Conservation (phyloP, 2,329 filamentous ascomycete genomes). For the Hypoxylon sp. region DNA sequence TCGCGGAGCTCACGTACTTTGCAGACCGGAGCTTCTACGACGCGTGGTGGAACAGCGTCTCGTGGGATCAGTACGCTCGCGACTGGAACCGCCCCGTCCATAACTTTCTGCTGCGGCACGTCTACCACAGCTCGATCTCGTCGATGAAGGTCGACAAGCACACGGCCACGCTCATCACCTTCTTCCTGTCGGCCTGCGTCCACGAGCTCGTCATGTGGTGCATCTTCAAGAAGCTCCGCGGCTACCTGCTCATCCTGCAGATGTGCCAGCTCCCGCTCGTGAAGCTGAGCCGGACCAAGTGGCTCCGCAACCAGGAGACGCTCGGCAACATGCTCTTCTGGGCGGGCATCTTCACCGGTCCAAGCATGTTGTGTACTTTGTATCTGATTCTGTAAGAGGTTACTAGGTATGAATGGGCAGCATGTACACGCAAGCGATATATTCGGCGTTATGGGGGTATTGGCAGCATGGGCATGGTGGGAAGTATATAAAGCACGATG, state of each 20-base stretch:
- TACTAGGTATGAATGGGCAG: background rate
- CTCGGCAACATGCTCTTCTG: constrained; percentile 82
- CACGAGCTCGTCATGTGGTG: constrained; percentile 86
- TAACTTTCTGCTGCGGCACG: constrained; percentile 80
- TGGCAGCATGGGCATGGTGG: background rate
- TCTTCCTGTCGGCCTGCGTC: constrained; percentile 76
- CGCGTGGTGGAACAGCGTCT: constrained; percentile 72
- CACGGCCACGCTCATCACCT: constrained; percentile 80
- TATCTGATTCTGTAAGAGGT: constrained; percentile 65
- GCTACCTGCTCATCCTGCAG: constrained; percentile 79
- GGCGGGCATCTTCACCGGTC: constrained; percentile 81
- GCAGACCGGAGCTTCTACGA: constrained; percentile 80
- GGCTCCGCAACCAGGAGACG: constrained; percentile 70
- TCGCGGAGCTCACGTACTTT: constrained; percentile 81
- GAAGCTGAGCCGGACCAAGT: constrained; percentile 72
- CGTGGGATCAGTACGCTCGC: constrained; percentile 81
- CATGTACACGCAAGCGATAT: background rate
- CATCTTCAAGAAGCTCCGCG: constrained; percentile 80
- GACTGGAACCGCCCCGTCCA: constrained; percentile 86
- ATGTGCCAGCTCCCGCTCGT: constrained; percentile 80
- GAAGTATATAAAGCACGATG: background rate
- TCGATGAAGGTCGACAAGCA: constrained; percentile 76
- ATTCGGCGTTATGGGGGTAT: constrained; percentile 13
- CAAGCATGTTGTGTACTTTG: constrained; percentile 72
- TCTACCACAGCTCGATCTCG: constrained; percentile 82